A percentile compares a stretch with the other conserved stretches of the same genome.
Conservation (phyloP, 768 basidiomycete genomes). For the Megacollybia marginata region DNA sequence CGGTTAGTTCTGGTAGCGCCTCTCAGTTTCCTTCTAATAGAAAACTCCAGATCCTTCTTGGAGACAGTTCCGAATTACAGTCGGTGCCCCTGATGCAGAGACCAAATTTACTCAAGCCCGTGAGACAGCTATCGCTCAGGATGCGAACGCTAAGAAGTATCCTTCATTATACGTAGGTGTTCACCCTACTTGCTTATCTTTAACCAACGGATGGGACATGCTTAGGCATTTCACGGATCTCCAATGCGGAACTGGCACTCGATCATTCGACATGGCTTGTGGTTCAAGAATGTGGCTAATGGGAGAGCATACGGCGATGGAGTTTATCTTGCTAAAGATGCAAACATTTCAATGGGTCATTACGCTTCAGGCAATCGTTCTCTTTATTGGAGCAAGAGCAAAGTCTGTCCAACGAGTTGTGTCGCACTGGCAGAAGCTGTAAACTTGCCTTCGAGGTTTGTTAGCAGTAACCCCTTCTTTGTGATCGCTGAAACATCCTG, state of each 20-base stretch:
- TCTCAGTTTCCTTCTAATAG: background rate
- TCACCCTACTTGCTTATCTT: too few relatives aligned
- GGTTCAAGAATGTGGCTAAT: constrained; percentile 47
- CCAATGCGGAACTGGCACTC: constrained; percentile 13
- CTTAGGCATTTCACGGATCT: constrained; percentile 57
- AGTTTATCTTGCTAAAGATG: constrained; percentile 64
- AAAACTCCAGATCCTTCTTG: constrained; percentile 31
- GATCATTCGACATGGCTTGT: constrained; percentile 70
- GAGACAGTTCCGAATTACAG: constrained; percentile 64
- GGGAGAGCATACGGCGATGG: constrained; percentile 63
- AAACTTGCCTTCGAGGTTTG: constrained; percentile 50
- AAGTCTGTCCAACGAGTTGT: constrained; percentile 36
- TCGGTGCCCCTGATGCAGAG: constrained; percentile 67
- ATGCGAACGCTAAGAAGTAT: constrained; percentile 3
- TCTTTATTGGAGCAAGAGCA: constrained; percentile 44
- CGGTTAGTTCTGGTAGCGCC: constrained; percentile 23
- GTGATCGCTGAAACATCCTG: constrained; percentile 60
- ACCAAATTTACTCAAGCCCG: constrained; percentile 50
- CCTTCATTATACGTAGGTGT: constrained; percentile 35
- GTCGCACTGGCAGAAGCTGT: constrained; percentile 61
- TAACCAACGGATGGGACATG: too few relatives aligned
- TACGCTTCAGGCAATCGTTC: constrained; percentile 30
- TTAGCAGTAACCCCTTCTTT: constrained; percentile 43
- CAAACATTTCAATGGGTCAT: constrained; percentile 32
- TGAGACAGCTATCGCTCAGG: background rate